A percentile compares a stretch with the other conserved stretches of the same genome.
phyloP scores from a whole-genome alignment of 495 filamentous ascomycete genomes.

The Paragyromitra xinjiangensis region DNA sequence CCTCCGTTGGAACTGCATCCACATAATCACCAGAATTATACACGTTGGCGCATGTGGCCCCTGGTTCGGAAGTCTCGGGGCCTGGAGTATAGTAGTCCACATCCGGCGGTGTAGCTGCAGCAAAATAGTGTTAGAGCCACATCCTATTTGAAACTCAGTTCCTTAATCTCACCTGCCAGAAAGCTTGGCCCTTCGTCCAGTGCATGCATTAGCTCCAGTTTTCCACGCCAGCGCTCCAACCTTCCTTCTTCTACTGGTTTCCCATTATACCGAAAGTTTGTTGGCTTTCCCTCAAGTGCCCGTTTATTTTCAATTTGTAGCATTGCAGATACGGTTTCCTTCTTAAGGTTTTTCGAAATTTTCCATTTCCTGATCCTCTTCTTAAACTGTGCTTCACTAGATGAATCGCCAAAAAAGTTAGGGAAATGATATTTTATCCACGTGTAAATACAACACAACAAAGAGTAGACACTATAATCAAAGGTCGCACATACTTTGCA shows the following conservation, averaged over 20 bases:
- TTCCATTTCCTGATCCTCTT: conserved; percentile 30
- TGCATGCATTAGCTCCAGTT: neutral
- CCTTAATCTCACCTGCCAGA: conserved; percentile 7
- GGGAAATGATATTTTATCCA: neutral
- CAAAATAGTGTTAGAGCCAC: neutral
- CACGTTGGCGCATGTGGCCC: neutral
- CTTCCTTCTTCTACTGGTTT: conserved; percentile 5
- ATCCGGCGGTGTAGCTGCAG: neutral
- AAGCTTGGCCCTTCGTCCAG: neutral
- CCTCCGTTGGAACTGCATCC: no score
- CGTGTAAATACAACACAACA: neutral
- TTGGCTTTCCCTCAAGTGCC: conserved; percentile 14
- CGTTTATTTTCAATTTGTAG: conserved; percentile 15
- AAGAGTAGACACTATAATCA: neutral
- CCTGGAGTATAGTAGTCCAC: conserved; percentile 28
- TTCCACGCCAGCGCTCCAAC: conserved; percentile 33
- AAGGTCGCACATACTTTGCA: conserved; percentile 25
- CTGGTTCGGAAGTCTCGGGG: neutral
- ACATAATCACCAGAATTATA: neutral
- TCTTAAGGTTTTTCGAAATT: conserved; percentile 30
- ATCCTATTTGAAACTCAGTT: neutral
- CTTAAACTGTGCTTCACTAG: conserved; percentile 33
- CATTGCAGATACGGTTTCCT: conserved; percentile 20
- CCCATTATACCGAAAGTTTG: conserved; percentile 24
- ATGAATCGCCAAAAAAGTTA: neutral